phyloP scores from a whole-genome alignment of 768 basidiomycete species.

The Psilocybe sp. region DNA sequence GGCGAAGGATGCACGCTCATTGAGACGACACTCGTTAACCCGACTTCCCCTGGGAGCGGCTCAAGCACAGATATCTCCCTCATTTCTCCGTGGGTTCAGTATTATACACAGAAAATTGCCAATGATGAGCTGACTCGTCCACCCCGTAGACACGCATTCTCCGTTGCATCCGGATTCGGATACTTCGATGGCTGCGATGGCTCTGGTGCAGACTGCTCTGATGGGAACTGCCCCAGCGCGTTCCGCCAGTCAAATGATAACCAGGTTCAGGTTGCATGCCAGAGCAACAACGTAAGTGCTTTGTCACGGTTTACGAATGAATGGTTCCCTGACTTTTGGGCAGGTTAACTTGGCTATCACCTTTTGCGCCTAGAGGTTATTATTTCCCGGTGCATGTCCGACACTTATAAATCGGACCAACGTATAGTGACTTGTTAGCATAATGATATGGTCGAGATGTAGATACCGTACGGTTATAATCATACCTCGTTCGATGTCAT shows the following conservation, averaged over 20 bases:
- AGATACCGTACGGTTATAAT: no score
- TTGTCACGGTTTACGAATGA: neutral
- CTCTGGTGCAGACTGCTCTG: conserved; percentile 34
- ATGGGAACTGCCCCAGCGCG: conserved; percentile 31
- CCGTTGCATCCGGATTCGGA: conserved; percentile 37
- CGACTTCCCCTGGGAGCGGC: conserved; percentile 8
- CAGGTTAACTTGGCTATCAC: conserved; percentile 33
- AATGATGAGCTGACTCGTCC: neutral
- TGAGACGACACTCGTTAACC: conserved; percentile 33
- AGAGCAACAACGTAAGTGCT: conserved; percentile 29
- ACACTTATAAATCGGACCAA: no score
- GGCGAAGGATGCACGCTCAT: conserved; percentile 23
- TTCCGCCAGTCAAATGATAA: conserved; percentile 34
- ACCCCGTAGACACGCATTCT: conserved; percentile 32
- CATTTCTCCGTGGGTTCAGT: conserved; percentile 34
- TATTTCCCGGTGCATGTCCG: no score
- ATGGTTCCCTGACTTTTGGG: neutral
- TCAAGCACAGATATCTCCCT: conserved; percentile 18
- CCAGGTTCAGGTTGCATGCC: conserved; percentile 36
- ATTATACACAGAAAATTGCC: no score
- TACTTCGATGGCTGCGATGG: conserved; percentile 42
- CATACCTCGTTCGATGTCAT: no score
- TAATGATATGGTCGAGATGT: no score
- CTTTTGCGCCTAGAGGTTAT: conserved; percentile 22
- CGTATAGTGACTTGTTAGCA: no score